phyloP scores from a whole-genome alignment of 305 asterid species.

The Fraxinus nigra region DNA sequence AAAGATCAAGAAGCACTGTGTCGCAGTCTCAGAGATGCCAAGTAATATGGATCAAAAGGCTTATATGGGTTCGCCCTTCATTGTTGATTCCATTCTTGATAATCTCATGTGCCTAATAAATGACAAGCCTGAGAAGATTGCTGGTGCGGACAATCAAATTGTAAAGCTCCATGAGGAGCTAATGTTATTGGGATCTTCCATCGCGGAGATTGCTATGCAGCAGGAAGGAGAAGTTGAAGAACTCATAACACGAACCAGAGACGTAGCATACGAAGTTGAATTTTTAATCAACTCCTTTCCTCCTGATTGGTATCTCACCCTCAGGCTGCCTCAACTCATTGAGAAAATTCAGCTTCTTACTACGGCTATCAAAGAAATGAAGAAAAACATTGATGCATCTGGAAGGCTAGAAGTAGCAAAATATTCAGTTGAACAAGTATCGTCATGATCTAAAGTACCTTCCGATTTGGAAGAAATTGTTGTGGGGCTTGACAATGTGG shows the following conservation, averaged over 20 bases:
- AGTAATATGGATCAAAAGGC: background rate
- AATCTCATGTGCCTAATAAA: background rate
- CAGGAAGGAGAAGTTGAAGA: background rate
- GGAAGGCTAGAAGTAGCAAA: background rate
- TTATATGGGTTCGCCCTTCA: background rate
- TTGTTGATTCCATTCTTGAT: background rate
- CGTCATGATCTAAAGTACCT: background rate
- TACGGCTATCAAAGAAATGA: background rate
- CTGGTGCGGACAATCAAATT: background rate
- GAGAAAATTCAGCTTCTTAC: background rate
- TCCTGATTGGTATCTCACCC: too few relatives aligned
- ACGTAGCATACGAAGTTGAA: too few relatives aligned
- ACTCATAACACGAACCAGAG: too few relatives aligned
- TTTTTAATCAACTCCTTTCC: too few relatives aligned
- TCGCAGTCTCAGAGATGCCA: background rate
- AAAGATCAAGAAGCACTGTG: background rate
- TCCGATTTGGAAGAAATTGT: background rate
- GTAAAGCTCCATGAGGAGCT: background rate
- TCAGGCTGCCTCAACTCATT: too few relatives aligned
- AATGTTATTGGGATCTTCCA: background rate
- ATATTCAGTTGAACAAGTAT: background rate
- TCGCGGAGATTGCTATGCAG: background rate
- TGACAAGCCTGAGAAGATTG: background rate
- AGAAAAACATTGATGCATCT: background rate
- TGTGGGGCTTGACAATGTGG: slow-evolving; percentile 13